Evolutionary conservation across 2,329 filamentous ascomycete species (phyloP), one percentile per base, ranked within the genome.

Genomic region (Sporothrix globosa): DNA sequence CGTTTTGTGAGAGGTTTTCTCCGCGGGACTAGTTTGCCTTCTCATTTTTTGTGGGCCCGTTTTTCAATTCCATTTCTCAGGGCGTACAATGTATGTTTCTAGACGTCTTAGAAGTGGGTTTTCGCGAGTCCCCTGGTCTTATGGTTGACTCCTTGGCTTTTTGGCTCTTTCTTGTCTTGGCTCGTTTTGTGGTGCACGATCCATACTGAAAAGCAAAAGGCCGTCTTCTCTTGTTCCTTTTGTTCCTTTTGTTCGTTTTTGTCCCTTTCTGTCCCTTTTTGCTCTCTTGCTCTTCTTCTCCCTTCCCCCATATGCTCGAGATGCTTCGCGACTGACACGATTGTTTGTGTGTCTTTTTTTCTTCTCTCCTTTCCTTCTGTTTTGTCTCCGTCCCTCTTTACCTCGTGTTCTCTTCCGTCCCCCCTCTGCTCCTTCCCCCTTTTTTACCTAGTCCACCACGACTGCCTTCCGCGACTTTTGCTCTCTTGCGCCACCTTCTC

Each of bases 111-210:
- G 34, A 34, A 41, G 54, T 58, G 54, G 54, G 54, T 58, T 58
- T 58, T 58, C 54, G 54, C 54, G 54, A 58, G 54, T 67, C 48
- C 30, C n/a, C 24, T 44, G n/a, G n/a, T 44, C 39, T 17, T 6
- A 13, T 46, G 58, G 56, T 61, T n/a, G 13, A 4, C 21, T 58
- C 41, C 65, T 39, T 56, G 27, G 56, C 56, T 44, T 17, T 46
- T 24, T 41, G 34, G 56, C 34, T 41, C 19, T 41, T 58, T 19
- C 46, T 4, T 10, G 24, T 58, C 27, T 39, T 39, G 17, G 19
- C 54, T n/a, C 30, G 41, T 34, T 30, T 13, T 56, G 24, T 34
- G 27, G 21, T 24, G 50, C 10, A 56, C 6, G 24, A 24, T 19
- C 24, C 53, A 56, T 3, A 19, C 53, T 56, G 53, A 54, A 54